phyloP scores from a whole-genome alignment of 805 yeast species.

The Candida glaebosa region DNA sequence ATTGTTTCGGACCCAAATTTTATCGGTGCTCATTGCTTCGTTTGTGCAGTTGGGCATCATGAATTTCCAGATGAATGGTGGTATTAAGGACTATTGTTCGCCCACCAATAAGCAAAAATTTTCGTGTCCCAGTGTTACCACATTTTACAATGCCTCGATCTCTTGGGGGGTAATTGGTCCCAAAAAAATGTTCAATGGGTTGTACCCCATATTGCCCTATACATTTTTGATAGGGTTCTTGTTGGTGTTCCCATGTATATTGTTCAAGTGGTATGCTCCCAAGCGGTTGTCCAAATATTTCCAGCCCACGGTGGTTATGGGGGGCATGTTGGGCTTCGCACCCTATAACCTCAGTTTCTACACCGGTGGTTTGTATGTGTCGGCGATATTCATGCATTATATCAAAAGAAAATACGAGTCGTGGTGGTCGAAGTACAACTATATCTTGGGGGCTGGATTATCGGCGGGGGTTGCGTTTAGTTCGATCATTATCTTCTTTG shows the following conservation, averaged over 20 bases:
- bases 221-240: conserved; percentile 51
- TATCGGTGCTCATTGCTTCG: conserved; percentile 17
- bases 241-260: conserved; percentile 17
- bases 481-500: conserved; percentile 53
- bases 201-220: conserved; percentile 48
- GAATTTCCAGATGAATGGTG: conserved; percentile 14
- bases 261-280: conserved; percentile 16
- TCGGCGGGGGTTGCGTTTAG: conserved; percentile 57
- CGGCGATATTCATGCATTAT: conserved; percentile 49
- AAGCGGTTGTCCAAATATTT: conserved; percentile 21
- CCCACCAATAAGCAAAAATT: conserved; percentile 20
- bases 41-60: conserved; percentile 21
- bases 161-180: conserved; percentile 56
- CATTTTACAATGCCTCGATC: conserved; percentile 45
- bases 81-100: conserved; percentile 18
- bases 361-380: conserved; percentile 54
- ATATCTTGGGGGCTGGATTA: conserved; percentile 49
- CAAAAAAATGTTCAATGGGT: conserved; percentile 45
- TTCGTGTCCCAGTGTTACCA: conserved; percentile 22
- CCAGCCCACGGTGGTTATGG: conserved; percentile 49
- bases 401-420: conserved; percentile 41
- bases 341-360: conserved; percentile 44
- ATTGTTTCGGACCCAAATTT: conserved; percentile 29
- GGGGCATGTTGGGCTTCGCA: conserved; percentile 41
- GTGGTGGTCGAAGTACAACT: conserved; percentile 70